Percentiles rank a stretch among this genome's conserved stretches.
Evolutionary conservation across 2,329 filamentous ascomycete species (phyloP).

Genomic region (Ceratocystis albifundus): DNA sequence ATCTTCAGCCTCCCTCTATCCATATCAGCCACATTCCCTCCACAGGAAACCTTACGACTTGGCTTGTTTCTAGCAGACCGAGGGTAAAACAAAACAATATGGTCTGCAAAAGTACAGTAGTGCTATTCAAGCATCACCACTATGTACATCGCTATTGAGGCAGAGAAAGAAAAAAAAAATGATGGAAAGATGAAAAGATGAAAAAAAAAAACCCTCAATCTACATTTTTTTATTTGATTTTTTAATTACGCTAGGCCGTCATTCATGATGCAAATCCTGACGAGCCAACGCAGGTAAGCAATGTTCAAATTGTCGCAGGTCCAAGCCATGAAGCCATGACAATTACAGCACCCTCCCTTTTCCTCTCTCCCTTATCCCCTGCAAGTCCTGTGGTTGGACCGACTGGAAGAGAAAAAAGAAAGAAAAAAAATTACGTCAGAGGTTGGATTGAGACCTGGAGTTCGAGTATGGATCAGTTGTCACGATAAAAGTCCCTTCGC

Average conservation of each 20-base stretch:
- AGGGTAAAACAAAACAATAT: not conserved
- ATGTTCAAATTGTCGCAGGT: too few species aligned
- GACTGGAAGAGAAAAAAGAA: not conserved
- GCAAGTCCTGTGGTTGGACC: not conserved
- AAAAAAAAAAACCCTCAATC: too few species aligned
- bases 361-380: not conserved
- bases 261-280: too few species aligned
- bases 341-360: not conserved
- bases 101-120: too few species aligned
- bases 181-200: too few species aligned
- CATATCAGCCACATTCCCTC: not conserved
- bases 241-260: too few species aligned
- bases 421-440: not conserved
- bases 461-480: not conserved
- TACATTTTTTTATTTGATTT: too few species aligned
- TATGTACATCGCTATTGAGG: not conserved
- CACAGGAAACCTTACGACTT: not conserved
- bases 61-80: not conserved
- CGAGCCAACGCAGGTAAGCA: too few species aligned
- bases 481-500: not conserved
- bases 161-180: too few species aligned
- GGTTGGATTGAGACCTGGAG: not conserved
- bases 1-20: not conserved
- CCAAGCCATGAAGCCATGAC: too few species aligned
- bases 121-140: too few species aligned